Conservation (phyloP, 2,329 filamentous ascomycete species). For the Cercospora brassicicola region DNA sequence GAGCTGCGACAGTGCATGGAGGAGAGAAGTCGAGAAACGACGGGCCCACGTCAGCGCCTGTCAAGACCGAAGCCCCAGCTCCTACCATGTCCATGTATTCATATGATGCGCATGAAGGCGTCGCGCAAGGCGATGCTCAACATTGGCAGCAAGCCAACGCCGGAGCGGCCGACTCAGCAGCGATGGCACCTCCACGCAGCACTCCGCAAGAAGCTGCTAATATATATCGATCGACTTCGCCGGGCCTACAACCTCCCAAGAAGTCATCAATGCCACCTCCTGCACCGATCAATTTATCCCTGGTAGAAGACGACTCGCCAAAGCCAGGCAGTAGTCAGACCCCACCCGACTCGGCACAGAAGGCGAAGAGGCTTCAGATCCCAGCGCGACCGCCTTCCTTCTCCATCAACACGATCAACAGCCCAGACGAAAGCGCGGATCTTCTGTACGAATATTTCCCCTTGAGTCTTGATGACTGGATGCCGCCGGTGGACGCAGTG, state of each 20-base stretch:
- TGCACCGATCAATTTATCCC: slow-evolving; percentile 56
- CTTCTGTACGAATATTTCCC: slow-evolving; percentile 94
- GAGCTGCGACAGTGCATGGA: slow-evolving; percentile 33
- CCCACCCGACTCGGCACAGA: slow-evolving; percentile 26
- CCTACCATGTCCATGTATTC: slow-evolving; percentile 44
- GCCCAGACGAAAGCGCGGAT: slow-evolving; percentile 74
- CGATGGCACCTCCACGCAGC: slow-evolving; percentile 40
- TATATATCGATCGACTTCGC: slow-evolving; percentile 47
- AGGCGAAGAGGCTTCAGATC: slow-evolving; percentile 30
- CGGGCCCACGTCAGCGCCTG: slow-evolving; percentile 34
- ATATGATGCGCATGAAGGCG: slow-evolving; percentile 43
- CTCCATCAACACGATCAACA: slow-evolving; percentile 54
- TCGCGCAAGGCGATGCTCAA: slow-evolving; percentile 45
- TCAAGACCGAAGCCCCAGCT: slow-evolving; percentile 39
- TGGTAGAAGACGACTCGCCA: slow-evolving; percentile 56
- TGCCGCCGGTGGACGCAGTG: slow-evolving; percentile 84
- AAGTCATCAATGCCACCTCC: slow-evolving; percentile 44
- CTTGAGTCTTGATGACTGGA: slow-evolving; percentile 86
- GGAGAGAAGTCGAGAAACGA: slow-evolving; percentile 31
- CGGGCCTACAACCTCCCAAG: slow-evolving; percentile 47
- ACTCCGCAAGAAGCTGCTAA: slow-evolving; percentile 23
- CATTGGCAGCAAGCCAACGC: slow-evolving; percentile 41
- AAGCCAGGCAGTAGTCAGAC: slow-evolving; percentile 34
- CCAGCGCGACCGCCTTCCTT: slow-evolving; percentile 49
- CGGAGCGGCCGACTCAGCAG: slow-evolving; percentile 40